phyloP scores from a whole-genome alignment of 2,329 filamentous ascomycete genomes.

The Epichloe sp. region DNA sequence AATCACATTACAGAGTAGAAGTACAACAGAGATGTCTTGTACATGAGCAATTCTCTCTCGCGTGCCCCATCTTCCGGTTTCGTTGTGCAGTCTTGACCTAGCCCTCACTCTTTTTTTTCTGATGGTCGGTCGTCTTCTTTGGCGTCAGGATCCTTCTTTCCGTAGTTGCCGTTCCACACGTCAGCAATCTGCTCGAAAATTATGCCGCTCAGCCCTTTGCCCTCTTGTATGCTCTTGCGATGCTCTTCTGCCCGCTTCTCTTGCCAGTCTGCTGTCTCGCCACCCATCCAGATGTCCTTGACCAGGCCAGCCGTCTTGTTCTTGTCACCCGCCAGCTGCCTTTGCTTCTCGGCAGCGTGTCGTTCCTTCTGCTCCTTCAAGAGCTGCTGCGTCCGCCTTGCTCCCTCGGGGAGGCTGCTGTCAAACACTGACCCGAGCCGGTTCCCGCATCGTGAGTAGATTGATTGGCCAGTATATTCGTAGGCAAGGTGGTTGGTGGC shows the following conservation, averaged over 20 bases:
- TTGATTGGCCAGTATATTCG: slow-evolving; percentile 43
- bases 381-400: slow-evolving; percentile 31
- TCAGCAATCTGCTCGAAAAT: slow-evolving; percentile 45
- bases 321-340: slow-evolving; percentile 18
- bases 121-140: not conserved
- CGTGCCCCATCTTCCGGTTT: not conserved
- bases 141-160: slow-evolving; percentile 13
- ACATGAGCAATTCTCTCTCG: not conserved
- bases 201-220: slow-evolving; percentile 41
- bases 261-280: slow-evolving; percentile 40
- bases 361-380: slow-evolving; percentile 33
- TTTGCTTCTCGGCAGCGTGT: slow-evolving; percentile 18
- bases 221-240: slow-evolving; percentile 38
- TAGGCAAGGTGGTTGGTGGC: slow-evolving; percentile 41
- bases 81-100: not conserved
- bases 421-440: slow-evolving; percentile 33
- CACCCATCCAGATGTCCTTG: slow-evolving; percentile 45
- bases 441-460: slow-evolving; percentile 32
- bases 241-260: slow-evolving; percentile 38
- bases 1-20: too few species aligned
- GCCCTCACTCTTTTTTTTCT: not conserved
- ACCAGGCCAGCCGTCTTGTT: slow-evolving; percentile 21
- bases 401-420: slow-evolving; percentile 43
- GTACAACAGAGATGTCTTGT: not conserved
- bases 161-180: slow-evolving; percentile 30